Evolutionary conservation across 2,329 filamentous ascomycete genomes (phyloP).

Genomic region (Gaeumannomyces tritici): DNA sequence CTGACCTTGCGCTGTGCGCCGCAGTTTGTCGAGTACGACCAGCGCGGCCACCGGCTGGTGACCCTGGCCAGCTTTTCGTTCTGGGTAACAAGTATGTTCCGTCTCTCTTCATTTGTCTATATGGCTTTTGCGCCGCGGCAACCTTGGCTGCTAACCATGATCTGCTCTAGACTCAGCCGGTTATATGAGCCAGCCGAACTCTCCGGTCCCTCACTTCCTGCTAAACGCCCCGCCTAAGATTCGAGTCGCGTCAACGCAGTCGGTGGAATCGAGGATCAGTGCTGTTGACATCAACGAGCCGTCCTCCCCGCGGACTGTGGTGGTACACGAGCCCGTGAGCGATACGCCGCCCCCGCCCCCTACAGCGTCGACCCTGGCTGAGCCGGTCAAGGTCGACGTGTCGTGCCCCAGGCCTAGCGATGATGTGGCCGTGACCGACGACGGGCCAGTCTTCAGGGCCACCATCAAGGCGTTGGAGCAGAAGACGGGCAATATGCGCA

Average conservation of each 20-base stretch:
- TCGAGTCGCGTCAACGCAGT: constrained; percentile 78
- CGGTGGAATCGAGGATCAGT: constrained; percentile 73
- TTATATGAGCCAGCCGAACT: constrained; percentile 47
- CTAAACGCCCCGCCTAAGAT: constrained; percentile 65
- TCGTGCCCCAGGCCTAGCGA: constrained; percentile 75
- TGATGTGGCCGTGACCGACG: constrained; percentile 76
- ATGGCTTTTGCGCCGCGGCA: no score
- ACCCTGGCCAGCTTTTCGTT: constrained; percentile 90
- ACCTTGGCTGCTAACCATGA: constrained; percentile 8
- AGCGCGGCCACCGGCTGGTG: constrained; percentile 78
- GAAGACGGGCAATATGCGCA: constrained; percentile 89
- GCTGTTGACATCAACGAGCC: constrained; percentile 58
- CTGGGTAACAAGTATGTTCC: constrained; percentile 70
- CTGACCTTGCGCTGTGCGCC: background rate
- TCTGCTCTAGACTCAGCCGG: constrained; percentile 29
- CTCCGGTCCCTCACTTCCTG: constrained; percentile 64
- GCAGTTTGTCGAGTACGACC: constrained; percentile 93
- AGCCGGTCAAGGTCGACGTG: constrained; percentile 75
- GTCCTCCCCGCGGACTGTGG: constrained; percentile 36
- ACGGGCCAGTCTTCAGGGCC: constrained; percentile 90
- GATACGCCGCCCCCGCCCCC: constrained; percentile 12
- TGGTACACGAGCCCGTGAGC: constrained; percentile 22
- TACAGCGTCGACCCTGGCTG: constrained; percentile 19
- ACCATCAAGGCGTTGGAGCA: constrained; percentile 95
- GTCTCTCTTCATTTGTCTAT: background rate